Base-by-base conservation (phyloP, 768 basidiomycete genomes). In the Tubosaeta sp. region DNA sequence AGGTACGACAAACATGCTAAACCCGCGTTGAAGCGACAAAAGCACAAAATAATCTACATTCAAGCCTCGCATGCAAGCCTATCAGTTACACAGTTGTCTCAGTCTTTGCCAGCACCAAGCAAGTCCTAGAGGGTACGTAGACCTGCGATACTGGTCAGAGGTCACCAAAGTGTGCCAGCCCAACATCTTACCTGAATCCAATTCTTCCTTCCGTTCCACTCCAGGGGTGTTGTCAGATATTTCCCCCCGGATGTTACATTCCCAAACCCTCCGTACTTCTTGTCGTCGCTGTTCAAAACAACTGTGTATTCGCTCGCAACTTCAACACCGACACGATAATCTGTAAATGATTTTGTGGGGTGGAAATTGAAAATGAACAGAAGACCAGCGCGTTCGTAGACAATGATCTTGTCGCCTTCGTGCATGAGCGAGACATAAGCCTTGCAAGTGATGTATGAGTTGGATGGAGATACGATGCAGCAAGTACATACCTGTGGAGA, bases 321-420 rank as follows among this genome's bases (percentile, higher is more conserved):
- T 33, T 97, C 86, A 19, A 95, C 82, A 6, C 97, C 97, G 47
- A 98, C 85, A 43, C 94, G 84, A 71, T 97, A 99, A 70, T 97
- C 93, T 42, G 85, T 83, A 74, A 85, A 99, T 54, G 93, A 95
- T 37, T 89, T 70, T n/a, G 80, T 82, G 6, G 91, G 85, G 74
- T 97, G 85, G 79, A 98, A 95, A 73, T 99, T 98, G 81, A 97
- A 98, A 61, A 98, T 77, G 75, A 97, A 99, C 42, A 99, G 72
- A 39, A 98, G 77, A 31, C 91, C 89, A 17, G 89, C 94, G 47
- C 97, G 88, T 75, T 99, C 97, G 66, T 83, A 97, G 6, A 90
- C 93, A 63, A 98, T 75, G 56, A 95, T 80, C 74, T 97, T 98
- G 79, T 98, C 97, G 10, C 54, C 69, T 70, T 98, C 93, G 66